Base-by-base conservation (phyloP, 2,329 filamentous ascomycete genomes). In the Paecilomyces formosus region DNA sequence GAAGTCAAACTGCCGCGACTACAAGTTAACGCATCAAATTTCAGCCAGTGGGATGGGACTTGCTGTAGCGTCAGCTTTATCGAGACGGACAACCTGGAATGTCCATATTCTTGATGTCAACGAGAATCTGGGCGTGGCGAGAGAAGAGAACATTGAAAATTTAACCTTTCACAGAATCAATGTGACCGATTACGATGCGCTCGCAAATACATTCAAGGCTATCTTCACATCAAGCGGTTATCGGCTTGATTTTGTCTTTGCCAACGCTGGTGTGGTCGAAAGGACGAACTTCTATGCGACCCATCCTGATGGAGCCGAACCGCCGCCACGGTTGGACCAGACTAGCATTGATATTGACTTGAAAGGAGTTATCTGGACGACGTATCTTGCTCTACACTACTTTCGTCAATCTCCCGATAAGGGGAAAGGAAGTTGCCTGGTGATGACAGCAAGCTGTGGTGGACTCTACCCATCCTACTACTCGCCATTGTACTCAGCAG, bases 221-320 rank as follows among this genome's bases (percentile, higher is more conserved):
- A 65, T 72, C 8, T 79, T 75, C 66, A 60, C 68, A 4, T 59
- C 64, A 2, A 65, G 69, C 9, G 67, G 69, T 13, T n/a, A 39
- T 39, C 65, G 72, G 2, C 53, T 81, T 15, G 78, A 81, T 66
- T 79, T 81, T 60, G 77, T 81, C 33, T 81, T 78, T 61, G 78
- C 77, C 15, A 81, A 81, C 57, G 78, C 78, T 0, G 79, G 79
- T 1, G 72, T 79, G 22, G 67, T 79, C 7, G 76, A 79, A 56
- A 65, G 70, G 18, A 63, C 69, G 57, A 76, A 76, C 57, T 78
- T 78, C 65, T 79, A 75, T 62, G 68, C 67, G 51, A 65, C 61
- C 7, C 69, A 74, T 55, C 58, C 60, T 2, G 62, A 59, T 3
- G 53, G 57, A 4, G 63, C 63, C 12, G 61, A 66, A 6, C 64